A percentile compares a stretch with the other conserved stretches of the same genome.
Evolutionary conservation across 2,329 filamentous ascomycete genomes (phyloP).

Genomic region (Ophiostoma montium): DNA sequence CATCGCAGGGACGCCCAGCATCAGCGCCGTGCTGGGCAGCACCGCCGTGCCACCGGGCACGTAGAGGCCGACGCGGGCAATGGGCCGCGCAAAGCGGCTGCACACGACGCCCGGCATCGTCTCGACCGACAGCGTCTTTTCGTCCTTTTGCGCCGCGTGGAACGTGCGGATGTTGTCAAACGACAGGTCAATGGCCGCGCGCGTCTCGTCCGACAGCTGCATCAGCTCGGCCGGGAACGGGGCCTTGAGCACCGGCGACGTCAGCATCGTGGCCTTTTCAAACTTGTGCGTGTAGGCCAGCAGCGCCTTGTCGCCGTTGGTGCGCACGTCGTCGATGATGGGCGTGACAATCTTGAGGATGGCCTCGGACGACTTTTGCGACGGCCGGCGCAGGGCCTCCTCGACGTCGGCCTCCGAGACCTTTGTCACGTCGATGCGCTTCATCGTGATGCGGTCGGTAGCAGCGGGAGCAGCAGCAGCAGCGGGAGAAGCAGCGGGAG

Average conservation of each 20-base stretch:
- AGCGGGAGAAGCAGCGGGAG: constrained; percentile 22
- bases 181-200: constrained; percentile 81
- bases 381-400: constrained; percentile 70
- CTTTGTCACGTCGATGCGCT: constrained; percentile 54
- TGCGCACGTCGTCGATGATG: constrained; percentile 77
- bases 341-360: constrained; percentile 85
- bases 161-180: constrained; percentile 93
- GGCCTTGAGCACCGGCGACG: constrained; percentile 74
- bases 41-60: constrained; percentile 93
- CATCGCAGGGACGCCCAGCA: constrained; percentile 96
- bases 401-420: constrained; percentile 51
- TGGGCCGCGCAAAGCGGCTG: constrained; percentile 81
- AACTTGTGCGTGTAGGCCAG: constrained; percentile 96
- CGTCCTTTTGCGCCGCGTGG: constrained; percentile 80
- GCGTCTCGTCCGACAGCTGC: constrained; percentile 70
- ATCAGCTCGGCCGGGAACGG: constrained; percentile 79
- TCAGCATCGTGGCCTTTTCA: constrained; percentile 85
- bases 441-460: constrained; percentile 62
- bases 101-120: constrained; percentile 97
- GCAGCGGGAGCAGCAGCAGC: constrained; percentile 16
- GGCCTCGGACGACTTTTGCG: constrained; percentile 85
- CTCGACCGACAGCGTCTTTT: constrained; percentile 71
- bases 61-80: constrained; percentile 92
- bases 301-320: constrained; percentile 73
- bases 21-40: constrained; percentile 90